Percentiles rank a stretch among this genome's conserved stretches.
Evolutionary conservation across 805 yeast genomes (phyloP).

Genomic region (Candida nanaspora): DNA sequence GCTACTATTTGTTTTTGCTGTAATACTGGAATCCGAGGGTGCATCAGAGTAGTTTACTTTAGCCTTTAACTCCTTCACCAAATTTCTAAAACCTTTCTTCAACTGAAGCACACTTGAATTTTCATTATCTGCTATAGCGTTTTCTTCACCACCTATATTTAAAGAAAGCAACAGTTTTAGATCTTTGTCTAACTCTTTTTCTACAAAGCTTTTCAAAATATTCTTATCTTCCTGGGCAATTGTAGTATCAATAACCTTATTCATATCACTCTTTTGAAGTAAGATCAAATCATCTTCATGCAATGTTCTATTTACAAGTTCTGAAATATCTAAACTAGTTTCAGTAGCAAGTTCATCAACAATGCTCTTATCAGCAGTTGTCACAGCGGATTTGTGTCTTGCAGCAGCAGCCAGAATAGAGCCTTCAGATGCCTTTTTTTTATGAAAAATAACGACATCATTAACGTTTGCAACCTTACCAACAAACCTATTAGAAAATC

Average conservation of each 20-base stretch:
- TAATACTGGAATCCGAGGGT: too few species aligned
- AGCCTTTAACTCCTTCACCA: constrained; percentile 22
- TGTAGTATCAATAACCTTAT: constrained; percentile 61
- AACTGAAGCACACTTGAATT: constrained; percentile 5
- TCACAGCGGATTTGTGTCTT: constrained; percentile 3
- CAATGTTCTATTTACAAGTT: constrained; percentile 56
- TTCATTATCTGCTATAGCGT: constrained; percentile 12
- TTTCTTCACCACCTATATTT: constrained; percentile 33
- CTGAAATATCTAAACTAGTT: constrained; percentile 39
- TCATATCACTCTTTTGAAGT: constrained; percentile 69
- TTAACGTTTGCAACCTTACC: constrained; percentile 89
- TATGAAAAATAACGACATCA: constrained; percentile 69
- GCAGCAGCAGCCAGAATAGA: constrained; percentile 7
- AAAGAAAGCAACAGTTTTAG: constrained; percentile 39
- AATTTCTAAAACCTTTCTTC: constrained; percentile 20
- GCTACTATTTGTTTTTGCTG: too few species aligned
- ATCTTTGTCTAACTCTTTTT: constrained; percentile 46
- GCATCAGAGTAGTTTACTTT: constrained; percentile 6
- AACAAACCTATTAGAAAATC: constrained; percentile 85
- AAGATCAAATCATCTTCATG: constrained; percentile 57
- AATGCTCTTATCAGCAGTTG: constrained; percentile 11
- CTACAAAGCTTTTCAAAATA: constrained; percentile 58
- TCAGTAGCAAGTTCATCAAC: constrained; percentile 28
- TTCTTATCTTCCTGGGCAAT: constrained; percentile 79
- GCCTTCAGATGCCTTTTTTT: constrained; percentile 31